Conservation (phyloP, 805 yeast species). For the Candida succiphila region DNA sequence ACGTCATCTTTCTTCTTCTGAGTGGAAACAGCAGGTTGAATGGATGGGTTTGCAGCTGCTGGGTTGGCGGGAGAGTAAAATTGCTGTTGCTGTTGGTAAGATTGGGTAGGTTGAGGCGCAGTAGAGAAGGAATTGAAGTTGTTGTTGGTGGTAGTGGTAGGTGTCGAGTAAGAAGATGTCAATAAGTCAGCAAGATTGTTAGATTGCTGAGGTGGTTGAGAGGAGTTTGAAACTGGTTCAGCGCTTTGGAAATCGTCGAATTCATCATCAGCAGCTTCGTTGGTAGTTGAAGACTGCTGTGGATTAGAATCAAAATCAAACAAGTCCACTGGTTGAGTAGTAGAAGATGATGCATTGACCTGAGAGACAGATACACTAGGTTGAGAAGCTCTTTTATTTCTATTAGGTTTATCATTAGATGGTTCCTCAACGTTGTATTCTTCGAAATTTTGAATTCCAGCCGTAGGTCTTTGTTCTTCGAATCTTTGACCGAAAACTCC, state of each 20-base stretch:
- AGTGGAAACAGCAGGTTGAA: constrained; percentile 28
- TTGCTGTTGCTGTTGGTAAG: constrained; percentile 8
- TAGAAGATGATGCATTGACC: constrained; percentile 33
- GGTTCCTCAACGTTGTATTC: constrained; percentile 46
- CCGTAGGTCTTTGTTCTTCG: constrained; percentile 43
- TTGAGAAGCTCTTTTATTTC: constrained; percentile 20
- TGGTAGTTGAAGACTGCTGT: constrained; percentile 8
- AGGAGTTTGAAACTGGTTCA: constrained; percentile 31
- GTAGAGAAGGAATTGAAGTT: no score
- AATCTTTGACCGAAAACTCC: constrained; percentile 61
- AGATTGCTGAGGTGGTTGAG: constrained; percentile 7
- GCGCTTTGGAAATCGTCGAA: constrained; percentile 76
- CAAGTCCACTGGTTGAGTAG: constrained; percentile 32
- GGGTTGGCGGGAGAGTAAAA: constrained; percentile 3
- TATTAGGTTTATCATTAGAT: constrained; percentile 5
- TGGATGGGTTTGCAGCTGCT: constrained; percentile 19
- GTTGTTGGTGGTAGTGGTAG: constrained; percentile 9
- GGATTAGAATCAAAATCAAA: constrained; percentile 30
- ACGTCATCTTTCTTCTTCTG: constrained; percentile 46
- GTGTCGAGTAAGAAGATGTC: constrained; percentile 16
- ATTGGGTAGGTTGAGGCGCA: constrained; percentile 9
- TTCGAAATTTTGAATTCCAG: constrained; percentile 37
- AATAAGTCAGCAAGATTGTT: constrained; percentile 23
- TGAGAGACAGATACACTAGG: constrained; percentile 26
- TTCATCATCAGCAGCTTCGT: constrained; percentile 46